Base-by-base conservation (phyloP, 2,329 filamentous ascomycete species). In the Rutstroemia sp. region DNA sequence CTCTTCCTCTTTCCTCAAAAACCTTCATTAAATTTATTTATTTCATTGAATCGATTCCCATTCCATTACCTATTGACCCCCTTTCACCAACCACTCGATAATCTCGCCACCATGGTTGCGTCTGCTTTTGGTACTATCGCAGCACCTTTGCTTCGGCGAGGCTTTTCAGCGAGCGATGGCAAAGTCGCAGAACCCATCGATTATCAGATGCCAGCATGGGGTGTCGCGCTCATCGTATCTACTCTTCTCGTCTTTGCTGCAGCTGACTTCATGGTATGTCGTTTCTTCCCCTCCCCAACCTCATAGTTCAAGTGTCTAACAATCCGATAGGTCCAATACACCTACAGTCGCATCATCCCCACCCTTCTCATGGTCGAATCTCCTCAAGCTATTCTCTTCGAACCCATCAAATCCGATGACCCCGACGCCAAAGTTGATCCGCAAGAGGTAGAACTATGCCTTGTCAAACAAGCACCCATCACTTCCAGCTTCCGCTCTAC, bases 291-390 rank as follows among this genome's bases (percentile, higher is more conserved):
- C 23, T 23, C 34, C 34, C 2, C 23, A 41, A 16, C 37, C 8
- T 37, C 38, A 21, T 42, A 12, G 48, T 2, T 25, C n/a, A 7
- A 14, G 17, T 14, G 37, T n/a, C 61, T 65, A 54, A 67, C 47
- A 23, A 42, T 37, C 14, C n/a, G 10, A 39, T 56, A 76, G 74
- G 64, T 77, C 48, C 68, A 73, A 51, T 88, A 87, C 71, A 82
- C 80, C 46, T 78, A 84, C 61, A 78, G 78, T 56, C 71, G 77
- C 56, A 74, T 88, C 54, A 73, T 87, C 46, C 76, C 80, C 1
- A 81, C 81, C 5, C 76, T 88, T 44, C 76, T 82, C 59, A 82
- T 83, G 72, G 75, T 88, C 64, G 85, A 88, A 69, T 61, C 76
- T 77, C 25, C 76, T 76, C 48, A 78, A 61, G 72, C 76, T 65